phyloP scores from a whole-genome alignment of 106 monocot genomes.

The Dactylorhiza incarnata region DNA sequence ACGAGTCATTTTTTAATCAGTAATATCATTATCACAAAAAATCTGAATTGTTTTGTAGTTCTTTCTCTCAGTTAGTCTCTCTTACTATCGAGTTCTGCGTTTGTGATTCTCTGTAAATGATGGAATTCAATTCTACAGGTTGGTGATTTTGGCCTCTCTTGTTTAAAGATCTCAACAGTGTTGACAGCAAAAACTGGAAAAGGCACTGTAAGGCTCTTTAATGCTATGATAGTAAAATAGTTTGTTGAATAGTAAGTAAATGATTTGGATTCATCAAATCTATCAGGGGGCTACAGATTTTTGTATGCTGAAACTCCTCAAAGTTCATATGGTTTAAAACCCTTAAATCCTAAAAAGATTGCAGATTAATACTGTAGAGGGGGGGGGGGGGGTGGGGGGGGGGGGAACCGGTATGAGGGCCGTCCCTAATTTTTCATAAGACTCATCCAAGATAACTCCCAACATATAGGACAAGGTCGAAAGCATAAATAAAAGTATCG shows the following conservation, averaged over 20 bases:
- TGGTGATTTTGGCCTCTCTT: constrained; percentile 38
- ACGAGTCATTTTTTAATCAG: neutral
- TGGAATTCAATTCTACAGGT: constrained; percentile 16
- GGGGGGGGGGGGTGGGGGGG: too few relatives aligned
- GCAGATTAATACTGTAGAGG: too few relatives aligned
- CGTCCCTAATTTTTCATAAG: too few relatives aligned
- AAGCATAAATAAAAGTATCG: too few relatives aligned
- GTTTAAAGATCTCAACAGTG: constrained; percentile 26
- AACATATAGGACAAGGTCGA: too few relatives aligned
- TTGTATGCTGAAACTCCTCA: neutral
- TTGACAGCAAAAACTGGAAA: constrained; percentile 27
- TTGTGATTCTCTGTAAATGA: neutral
- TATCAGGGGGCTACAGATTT: too few relatives aligned
- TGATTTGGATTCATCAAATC: neutral
- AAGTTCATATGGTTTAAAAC: neutral
- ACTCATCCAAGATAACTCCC: too few relatives aligned
- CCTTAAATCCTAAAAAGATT: neutral
- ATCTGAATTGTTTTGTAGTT: neutral
- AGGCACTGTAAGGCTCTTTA: constrained; percentile 26
- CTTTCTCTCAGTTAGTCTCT: neutral
- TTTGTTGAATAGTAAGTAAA: neutral
- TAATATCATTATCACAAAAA: neutral
- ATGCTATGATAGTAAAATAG: neutral
- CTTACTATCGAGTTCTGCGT: neutral
- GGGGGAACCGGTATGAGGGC: too few relatives aligned